Evolutionary conservation across 495 filamentous ascomycete species (phyloP), one percentile per base, ranked within the genome.

Genomic region (Xylaria cubensis): DNA sequence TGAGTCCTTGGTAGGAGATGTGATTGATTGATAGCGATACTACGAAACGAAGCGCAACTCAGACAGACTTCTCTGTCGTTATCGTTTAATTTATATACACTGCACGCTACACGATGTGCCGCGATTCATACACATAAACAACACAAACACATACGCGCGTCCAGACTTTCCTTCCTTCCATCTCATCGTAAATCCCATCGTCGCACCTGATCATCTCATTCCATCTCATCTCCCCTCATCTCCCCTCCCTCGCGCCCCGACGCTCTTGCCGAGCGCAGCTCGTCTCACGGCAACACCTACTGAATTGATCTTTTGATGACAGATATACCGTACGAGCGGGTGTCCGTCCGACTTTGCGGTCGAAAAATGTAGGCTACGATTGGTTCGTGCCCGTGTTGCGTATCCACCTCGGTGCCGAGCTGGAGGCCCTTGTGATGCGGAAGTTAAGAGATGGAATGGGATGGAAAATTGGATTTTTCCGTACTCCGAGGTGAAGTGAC

Each of bases 331-430:
- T n/a, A 62, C 36, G 59, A 29, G 26, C 26, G 1, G 26, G 26
- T 29, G 26, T 12, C 21, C 61, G 61, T 64, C 61, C 61, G 61
- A 26, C 61, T n/a, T 19, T 15, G 39, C 39, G 61, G 61, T n/a
- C 61, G 61, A 64, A 44, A 41, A 39, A 15, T 4, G n/a, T 12
- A 21, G 3, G n/a, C 1, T 12, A 4, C 10, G 39, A 39, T 61
- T 34, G 58, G n/a, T 39, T 4, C 5, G 32, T 9, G 7, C 19
- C 2, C 3, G 58, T 36, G 55, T 58, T 4, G 2, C 9, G 58
- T 34, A 13, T 61, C 58, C 58, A 61, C 58, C 34, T 61, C 58
- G 58, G 58, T 61, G 58, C 58, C 58, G 36, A 39, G 36, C 36
- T 8, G 36, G 36, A 8, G 7, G 34, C 7, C 34, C 34, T 39